Base-by-base conservation (phyloP, 148 eudicot genomes). In the Linanthus parryae region DNA sequence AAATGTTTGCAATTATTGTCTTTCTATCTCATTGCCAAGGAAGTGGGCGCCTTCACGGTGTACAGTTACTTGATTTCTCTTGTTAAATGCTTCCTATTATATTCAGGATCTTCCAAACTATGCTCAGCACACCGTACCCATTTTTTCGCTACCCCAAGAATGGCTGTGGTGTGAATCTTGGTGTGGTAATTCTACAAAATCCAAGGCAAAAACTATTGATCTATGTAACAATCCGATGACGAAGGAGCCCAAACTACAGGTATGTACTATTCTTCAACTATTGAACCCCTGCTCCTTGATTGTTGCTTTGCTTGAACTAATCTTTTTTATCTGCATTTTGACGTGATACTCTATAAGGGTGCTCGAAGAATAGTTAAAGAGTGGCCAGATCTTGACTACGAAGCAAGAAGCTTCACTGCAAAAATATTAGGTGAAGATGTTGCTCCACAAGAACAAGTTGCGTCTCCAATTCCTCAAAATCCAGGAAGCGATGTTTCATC, bases 151-250 rank as follows among this genome's bases (percentile, higher is more conserved):
- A 33, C 98, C 98, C 20, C 96, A 84, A 73, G 98, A 92, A 72
- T 92, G 98, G 98, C 83, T 92, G 36, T 92, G 98, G 98, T 92
- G 98, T 29, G 98, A 92, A 72, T 91, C 97, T 30, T 91, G 97
- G 97, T 91, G 97, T 44, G 97, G 97, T 19, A 91, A 91, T 56
- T 69, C 88, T 52, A 91, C 97, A 3, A 91, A 91, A 77, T 17
- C 92, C 12, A 83, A 59, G 69, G 97, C 97, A 25, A 91, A 83
- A 75, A 91, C 97, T 44, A 91, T 91, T 29, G 97, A 91, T 54
- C 82, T 91, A 41, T 91, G 97, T 76, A 91, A 91, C 67, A 91
- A 91, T 61, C 97, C 97, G 48, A 91, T 91, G 97, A 91, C 97
- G 6, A 91, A 91, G 72, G 97, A 91, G 60, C 97, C 97, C 40